Evolutionary conservation across 441 rosid genomes (phyloP).

Genomic region (Francoa sonchifolia): DNA sequence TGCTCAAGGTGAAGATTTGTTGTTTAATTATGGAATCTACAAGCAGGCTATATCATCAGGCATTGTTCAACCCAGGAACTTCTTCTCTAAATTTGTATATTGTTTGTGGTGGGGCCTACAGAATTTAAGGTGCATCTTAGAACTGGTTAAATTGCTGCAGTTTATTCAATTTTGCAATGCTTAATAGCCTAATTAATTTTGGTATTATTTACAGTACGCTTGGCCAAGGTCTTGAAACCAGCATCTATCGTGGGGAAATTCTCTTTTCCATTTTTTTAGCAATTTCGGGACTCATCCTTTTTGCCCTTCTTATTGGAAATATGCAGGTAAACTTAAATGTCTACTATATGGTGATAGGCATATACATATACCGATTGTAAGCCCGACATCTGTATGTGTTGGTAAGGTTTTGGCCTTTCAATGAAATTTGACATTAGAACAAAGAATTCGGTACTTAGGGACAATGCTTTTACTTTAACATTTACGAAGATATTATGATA

Average conservation of each 20-base stretch:
- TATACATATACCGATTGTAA: no score
- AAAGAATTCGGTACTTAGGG: no score
- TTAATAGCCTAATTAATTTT: no score
- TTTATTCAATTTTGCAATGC: no score
- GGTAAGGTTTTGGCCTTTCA: no score
- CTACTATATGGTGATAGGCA: no score
- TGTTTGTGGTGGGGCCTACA: constrained; percentile 99
- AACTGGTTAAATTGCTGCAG: not conserved
- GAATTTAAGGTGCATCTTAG: constrained; percentile 67
- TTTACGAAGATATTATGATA: no score
- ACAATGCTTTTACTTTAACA: no score
- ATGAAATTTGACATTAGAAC: no score
- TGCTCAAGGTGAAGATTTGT: constrained; percentile 34
- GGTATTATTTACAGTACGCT: constrained; percentile 50
- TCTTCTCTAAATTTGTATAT: constrained; percentile 65
- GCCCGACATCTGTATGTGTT: no score
- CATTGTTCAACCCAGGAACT: constrained; percentile 55
- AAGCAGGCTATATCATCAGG: constrained; percentile 52
- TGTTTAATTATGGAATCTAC: constrained; percentile 76
- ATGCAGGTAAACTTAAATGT: constrained; percentile 99
- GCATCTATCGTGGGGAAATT: constrained; percentile 80
- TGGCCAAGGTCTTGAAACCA: constrained; percentile 95
- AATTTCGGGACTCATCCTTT: constrained; percentile 81
- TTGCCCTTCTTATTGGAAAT: constrained; percentile 93
- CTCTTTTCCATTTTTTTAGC: constrained; percentile 83